Evolutionary conservation across 1,284 basidiomycete genomes (phyloP), one percentile per base, ranked within the genome.

Genomic region (Clitocybe nebularis): DNA sequence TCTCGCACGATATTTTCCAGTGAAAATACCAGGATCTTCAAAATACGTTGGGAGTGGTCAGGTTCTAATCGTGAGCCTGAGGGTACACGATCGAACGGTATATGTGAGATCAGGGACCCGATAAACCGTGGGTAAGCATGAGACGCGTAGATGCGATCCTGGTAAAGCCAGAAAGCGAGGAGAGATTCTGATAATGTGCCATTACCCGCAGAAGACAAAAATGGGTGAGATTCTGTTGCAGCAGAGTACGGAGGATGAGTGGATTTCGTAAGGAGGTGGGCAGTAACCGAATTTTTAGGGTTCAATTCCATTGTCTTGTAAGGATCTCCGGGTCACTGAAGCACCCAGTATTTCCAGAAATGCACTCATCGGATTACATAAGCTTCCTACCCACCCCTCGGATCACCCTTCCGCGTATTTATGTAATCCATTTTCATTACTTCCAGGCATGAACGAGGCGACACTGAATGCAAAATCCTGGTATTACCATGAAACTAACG

Each of bases 101-200:
- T 73, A 41, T 69, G 65, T 8, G 74, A 52, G 50, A 81, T 75
- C 34, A 81, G 66, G 4, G 71, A 61, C 10, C 76, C 75, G 50
- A 83, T 74, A 61, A 83, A 81, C 28, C 69, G 71, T 9, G 81
- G 77, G 56, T 82, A 82, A 9, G 74, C 80, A 48, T 81, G 76
- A 2, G 73, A 73, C n/a, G 81, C 82, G 54, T 84, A 86, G 35
- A 84, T 74, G 37, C 79, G 71, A 58, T 86, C 81, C 53, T 86
- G 81, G 20, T 74, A 71, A 47, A 84, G 72, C 73, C 78, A 83
- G 39, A 77, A 62, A 2, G 72, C 70, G 10, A 87, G 72, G 8
- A 69, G 67, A 0, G 60, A 43, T 4, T 64, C 44, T 3, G 69
- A 62, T 16, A 86, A 69, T 1, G 68, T 64, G 10, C 75, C 70